phyloP scores from a whole-genome alignment of 2,329 filamentous ascomycete genomes.

The Fusarium dlaminii region DNA sequence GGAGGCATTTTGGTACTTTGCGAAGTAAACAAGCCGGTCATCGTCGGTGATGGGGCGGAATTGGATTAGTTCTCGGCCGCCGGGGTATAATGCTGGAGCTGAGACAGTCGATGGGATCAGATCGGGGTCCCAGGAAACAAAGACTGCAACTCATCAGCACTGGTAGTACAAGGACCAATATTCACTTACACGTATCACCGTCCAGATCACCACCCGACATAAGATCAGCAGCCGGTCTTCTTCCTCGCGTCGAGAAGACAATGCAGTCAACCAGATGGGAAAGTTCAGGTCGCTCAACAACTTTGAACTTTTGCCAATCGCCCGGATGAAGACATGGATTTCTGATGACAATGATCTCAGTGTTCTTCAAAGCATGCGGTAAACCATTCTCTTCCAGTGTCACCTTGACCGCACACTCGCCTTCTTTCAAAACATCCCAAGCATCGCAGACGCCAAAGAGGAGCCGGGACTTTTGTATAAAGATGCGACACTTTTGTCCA shows the following conservation, averaged over 20 bases:
- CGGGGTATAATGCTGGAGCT: neutral
- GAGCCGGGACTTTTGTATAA: neutral
- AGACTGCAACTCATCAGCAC: neutral
- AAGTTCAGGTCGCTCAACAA: neutral
- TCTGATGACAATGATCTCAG: neutral
- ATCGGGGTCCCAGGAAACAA: neutral
- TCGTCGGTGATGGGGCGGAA: neutral
- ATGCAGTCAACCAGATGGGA: neutral
- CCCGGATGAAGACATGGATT: conserved; percentile 6
- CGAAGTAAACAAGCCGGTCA: neutral
- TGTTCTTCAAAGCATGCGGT: neutral
- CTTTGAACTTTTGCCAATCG: conserved; percentile 3
- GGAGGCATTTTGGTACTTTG: neutral
- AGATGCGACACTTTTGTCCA: neutral
- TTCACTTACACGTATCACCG: neutral
- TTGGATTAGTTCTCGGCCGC: neutral
- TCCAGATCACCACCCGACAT: conserved; percentile 4
- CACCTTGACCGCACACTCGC: neutral
- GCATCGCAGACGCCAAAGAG: neutral
- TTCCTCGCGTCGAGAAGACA: neutral
- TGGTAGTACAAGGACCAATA: too few species aligned
- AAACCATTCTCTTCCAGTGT: neutral
- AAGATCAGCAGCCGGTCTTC: neutral
- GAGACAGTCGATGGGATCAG: neutral
- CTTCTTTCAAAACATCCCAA: neutral